These are phyloP conservation scores for Candida jianshihensis DNA, from an alignment of 805 yeast genomes.

Conservation along the genomic window DNA sequence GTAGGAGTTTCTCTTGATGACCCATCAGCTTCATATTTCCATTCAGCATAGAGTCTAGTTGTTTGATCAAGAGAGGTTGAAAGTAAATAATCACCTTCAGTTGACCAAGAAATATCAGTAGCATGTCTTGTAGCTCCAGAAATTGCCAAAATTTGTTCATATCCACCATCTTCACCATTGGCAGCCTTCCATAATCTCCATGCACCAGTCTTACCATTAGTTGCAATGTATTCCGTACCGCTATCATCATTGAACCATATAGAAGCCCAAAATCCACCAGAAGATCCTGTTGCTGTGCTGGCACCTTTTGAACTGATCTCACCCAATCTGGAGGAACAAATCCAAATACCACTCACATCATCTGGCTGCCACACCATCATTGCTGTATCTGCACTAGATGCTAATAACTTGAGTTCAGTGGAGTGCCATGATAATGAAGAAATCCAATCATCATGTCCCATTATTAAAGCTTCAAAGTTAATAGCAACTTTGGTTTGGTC, in stretches of 20 bases:
- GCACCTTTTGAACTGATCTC: slow-evolving; percentile 95
- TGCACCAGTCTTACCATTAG: slow-evolving; percentile 90
- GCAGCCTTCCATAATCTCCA: slow-evolving; percentile 65
- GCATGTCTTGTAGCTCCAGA: slow-evolving; percentile 73
- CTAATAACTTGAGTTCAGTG: slow-evolving; percentile 50
- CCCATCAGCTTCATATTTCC: slow-evolving; percentile 34
- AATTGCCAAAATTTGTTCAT: slow-evolving; percentile 47
- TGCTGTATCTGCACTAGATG: slow-evolving; percentile 90
- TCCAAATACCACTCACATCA: slow-evolving; percentile 81
- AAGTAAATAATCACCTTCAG: slow-evolving; percentile 56
- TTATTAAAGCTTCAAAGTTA: slow-evolving; percentile 83
- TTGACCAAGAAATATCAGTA: slow-evolving; percentile 76
- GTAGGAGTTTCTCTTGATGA: slow-evolving; percentile 25
- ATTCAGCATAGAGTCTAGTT: slow-evolving; percentile 71
- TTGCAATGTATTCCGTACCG: slow-evolving; percentile 47
- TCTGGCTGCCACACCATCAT: slow-evolving; percentile 94
- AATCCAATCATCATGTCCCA: slow-evolving; percentile 99
- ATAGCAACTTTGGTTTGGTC: slow-evolving; percentile 41
- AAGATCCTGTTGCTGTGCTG: slow-evolving; percentile 94
- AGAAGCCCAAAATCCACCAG: slow-evolving; percentile 64
- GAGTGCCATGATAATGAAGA: slow-evolving; percentile 75
- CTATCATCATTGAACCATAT: slow-evolving; percentile 54
- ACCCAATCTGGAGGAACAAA: slow-evolving; percentile 73
- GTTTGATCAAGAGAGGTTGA: slow-evolving; percentile 91
- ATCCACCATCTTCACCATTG: slow-evolving; percentile 27